Conservation (phyloP, 768 basidiomycete species). For the Suillus luteus region DNA sequence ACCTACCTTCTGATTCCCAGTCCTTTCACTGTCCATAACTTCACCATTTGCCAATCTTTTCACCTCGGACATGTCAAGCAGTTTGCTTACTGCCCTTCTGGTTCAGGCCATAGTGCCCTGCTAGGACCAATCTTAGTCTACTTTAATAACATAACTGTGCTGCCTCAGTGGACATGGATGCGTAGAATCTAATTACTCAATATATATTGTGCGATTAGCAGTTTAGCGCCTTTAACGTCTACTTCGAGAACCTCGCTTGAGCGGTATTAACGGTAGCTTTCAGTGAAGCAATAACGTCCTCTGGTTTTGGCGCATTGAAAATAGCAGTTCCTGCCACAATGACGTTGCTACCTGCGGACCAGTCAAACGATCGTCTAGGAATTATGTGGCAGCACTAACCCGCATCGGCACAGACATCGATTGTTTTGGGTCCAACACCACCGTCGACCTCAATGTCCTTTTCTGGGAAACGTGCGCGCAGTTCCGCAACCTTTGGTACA, state of each 20-base stretch:
- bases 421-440: slow-evolving; percentile 90
- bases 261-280: slow-evolving; percentile 72
- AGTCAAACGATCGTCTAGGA: slow-evolving; percentile 6
- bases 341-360: slow-evolving; percentile 83
- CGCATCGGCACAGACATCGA: slow-evolving; percentile 85
- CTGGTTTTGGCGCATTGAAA: slow-evolving; percentile 79
- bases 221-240: neutral
- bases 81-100: slow-evolving; percentile 18
- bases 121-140: slow-evolving; percentile 28
- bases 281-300: slow-evolving; percentile 70
- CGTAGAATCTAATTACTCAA: slow-evolving; percentile 7
- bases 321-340: slow-evolving; percentile 98
- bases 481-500: slow-evolving; percentile 88
- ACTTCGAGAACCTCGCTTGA: slow-evolving; percentile 47
- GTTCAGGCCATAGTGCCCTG: slow-evolving; percentile 22
- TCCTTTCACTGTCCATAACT: slow-evolving; percentile 29
- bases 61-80: slow-evolving; percentile 19
- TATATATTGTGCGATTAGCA: neutral
- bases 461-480: slow-evolving; percentile 85
- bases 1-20: slow-evolving; percentile 25
- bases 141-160: slow-evolving; percentile 25
- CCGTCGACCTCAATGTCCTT: slow-evolving; percentile 99
- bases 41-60: slow-evolving; percentile 21
- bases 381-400: slow-evolving; percentile 46
- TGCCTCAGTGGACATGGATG: slow-evolving; percentile 3